These are phyloP conservation scores for Phytophthora meadii DNA, from an alignment of 352 stramenopile species.

Conservation along the genomic window DNA sequence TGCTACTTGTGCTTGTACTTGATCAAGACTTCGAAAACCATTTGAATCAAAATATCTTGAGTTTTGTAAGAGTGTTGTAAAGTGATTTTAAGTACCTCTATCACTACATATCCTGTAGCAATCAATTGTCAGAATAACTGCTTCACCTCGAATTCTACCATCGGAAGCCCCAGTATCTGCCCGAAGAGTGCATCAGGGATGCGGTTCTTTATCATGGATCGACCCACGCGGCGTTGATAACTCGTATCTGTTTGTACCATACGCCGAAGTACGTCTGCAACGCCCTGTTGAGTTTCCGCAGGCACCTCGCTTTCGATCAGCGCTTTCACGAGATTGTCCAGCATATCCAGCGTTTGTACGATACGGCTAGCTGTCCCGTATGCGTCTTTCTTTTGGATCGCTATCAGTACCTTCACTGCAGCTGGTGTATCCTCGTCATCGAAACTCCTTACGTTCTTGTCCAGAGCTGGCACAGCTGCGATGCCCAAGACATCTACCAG, in stretches of 20 bases:
- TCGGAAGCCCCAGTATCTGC: constrained; percentile 23
- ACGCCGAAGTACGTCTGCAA: constrained; percentile 30
- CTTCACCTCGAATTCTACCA: constrained; percentile 21
- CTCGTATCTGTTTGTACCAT: constrained; percentile 20
- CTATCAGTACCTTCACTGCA: constrained; percentile 47
- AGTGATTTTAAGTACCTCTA: constrained; percentile 20
- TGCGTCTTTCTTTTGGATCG: constrained; percentile 33
- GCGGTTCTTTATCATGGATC: constrained; percentile 27
- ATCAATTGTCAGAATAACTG: constrained; percentile 14
- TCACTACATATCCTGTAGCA: constrained; percentile 35
- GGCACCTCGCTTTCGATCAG: constrained; percentile 30
- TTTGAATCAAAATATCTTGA: neutral
- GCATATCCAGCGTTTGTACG: constrained; percentile 60
- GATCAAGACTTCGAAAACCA: constrained; percentile 45
- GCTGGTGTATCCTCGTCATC: constrained; percentile 58
- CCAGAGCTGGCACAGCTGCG: constrained; percentile 54
- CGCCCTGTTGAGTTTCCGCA: constrained; percentile 26
- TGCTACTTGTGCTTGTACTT: constrained; percentile 30
- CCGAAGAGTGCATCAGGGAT: constrained; percentile 20
- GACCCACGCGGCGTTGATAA: constrained; percentile 25
- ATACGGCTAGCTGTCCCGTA: constrained; percentile 36
- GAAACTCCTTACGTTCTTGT: constrained; percentile 42
- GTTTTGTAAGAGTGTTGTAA: constrained; percentile 24
- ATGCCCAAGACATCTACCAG: constrained; percentile 65
- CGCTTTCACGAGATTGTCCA: constrained; percentile 51